A percentile compares a stretch with the other conserved stretches of the same genome.
These are phyloP conservation scores for Globisporangium spiculum DNA, from an alignment of 352 stramenopile species.

Conservation along the genomic window DNA sequence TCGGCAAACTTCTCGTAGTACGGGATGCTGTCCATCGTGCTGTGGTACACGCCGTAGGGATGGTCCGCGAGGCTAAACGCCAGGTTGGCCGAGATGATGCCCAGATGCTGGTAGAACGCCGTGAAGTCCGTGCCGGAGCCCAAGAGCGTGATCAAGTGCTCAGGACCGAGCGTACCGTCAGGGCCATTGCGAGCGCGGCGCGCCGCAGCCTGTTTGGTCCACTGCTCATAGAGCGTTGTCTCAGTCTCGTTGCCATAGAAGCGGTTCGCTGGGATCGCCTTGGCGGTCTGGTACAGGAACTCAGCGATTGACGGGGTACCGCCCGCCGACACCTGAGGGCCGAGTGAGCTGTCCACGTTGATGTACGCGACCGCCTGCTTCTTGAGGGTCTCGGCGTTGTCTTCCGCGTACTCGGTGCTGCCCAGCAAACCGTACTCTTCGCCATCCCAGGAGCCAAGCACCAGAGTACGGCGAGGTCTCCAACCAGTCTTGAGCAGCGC, in stretches of 20 bases:
- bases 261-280: constrained; percentile 54
- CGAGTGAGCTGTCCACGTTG: constrained; percentile 79
- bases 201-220: constrained; percentile 27
- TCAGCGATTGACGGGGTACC: constrained; percentile 69
- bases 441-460: constrained; percentile 81
- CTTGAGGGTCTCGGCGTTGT: constrained; percentile 46
- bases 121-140: constrained; percentile 67
- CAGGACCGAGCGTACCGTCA: constrained; percentile 29
- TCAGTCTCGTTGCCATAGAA: constrained; percentile 28
- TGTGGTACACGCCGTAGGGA: constrained; percentile 81
- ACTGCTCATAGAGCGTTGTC: constrained; percentile 40
- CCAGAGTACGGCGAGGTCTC: constrained; percentile 66
- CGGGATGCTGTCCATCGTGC: constrained; percentile 77
- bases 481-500: constrained; percentile 63
- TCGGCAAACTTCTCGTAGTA: constrained; percentile 63
- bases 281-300: constrained; percentile 50
- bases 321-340: constrained; percentile 43
- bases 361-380: constrained; percentile 74
- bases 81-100: constrained; percentile 76
- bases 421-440: constrained; percentile 85
- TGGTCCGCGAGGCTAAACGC: constrained; percentile 30
- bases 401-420: constrained; percentile 81
- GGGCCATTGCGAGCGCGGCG: constrained; percentile 14
- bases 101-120: constrained; percentile 77
- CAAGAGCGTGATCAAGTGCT: constrained; percentile 42